phyloP scores from a whole-genome alignment of 768 basidiomycete genomes.

The Boletus huronensis region DNA sequence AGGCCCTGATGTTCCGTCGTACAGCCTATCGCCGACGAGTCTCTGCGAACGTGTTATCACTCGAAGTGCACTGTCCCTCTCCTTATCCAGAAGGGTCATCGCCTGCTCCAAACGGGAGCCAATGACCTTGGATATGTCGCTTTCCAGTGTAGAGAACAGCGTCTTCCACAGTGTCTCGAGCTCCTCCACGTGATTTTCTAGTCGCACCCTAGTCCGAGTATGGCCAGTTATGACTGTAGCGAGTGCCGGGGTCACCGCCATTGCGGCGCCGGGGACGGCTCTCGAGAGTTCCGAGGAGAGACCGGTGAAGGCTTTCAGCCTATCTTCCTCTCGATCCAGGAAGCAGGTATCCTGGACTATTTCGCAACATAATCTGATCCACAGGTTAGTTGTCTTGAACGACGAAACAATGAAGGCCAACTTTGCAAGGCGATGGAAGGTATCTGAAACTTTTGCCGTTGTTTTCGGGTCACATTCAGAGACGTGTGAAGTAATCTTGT shows the following conservation, averaged over 20 bases:
- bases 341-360: constrained; percentile 41
- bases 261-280: constrained; percentile 41
- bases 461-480: constrained; percentile 5
- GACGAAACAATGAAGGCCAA: constrained; percentile 13
- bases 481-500: constrained; percentile 1
- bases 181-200: constrained; percentile 37
- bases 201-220: constrained; percentile 40
- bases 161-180: constrained; percentile 47
- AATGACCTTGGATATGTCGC: constrained; percentile 40
- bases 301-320: constrained; percentile 46
- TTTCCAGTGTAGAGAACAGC: constrained; percentile 40
- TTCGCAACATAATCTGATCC: constrained; percentile 42
- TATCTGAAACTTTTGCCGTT: constrained; percentile 17
- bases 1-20: constrained; percentile 7
- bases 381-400: constrained; percentile 10
- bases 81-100: constrained; percentile 32
- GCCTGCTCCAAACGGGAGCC: constrained; percentile 31
- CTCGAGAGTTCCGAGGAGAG: constrained; percentile 47
- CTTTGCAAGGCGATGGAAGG: constrained; percentile 42
- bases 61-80: constrained; percentile 26
- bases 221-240: constrained; percentile 43
- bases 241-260: constrained; percentile 43
- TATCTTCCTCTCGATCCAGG: constrained; percentile 44
- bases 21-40: background rate
- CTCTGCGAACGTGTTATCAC: constrained; percentile 20